Base-by-base conservation (phyloP, 2,329 filamentous ascomycete genomes). In the Aureobasidium sp. region DNA sequence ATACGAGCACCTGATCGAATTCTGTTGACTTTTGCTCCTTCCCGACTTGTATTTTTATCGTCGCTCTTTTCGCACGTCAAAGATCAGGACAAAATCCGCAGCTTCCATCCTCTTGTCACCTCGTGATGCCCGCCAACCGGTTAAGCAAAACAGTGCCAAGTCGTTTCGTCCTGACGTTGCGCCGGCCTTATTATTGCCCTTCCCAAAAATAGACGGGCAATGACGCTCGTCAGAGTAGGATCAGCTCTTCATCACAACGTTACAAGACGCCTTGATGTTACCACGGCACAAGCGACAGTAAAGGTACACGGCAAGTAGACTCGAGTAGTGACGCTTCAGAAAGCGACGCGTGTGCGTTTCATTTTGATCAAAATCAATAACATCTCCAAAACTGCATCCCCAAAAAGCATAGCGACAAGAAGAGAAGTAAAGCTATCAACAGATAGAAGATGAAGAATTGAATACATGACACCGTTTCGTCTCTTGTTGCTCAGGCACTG, bases 361-460 rank as follows among this genome's bases (percentile, higher is more conserved):
- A 39, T 21, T 39, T 49, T 49, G 34, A 30, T 21, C 24, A 39
- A 17, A 17, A 37, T 22, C 22, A 24, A 19, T n/a, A 49, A 30
- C n/a, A 21, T 22, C 30, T 39, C 25, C 37, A 41, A 51, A n/a
- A 40, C 27, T 10, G 8, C 48, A 34, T 41, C 48, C 24, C 21
- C 37, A 24, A 51, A 53, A 7, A 53, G 22, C 49, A 39, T 53
- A 47, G 24, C 39, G 8, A 39, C 51, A 53, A 39, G 51, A 53
- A 53, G 40, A 24, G 51, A 47, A 53, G 24, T 22, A 53, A 38
- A 44, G 24, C 51, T 53, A 47, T 53, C 51, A 11, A 47, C 51
- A 53, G 51, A 53, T 53, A 53, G 51, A 53, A 53, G n/a, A n/a
- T n/a, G n/a, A 40, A 32, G 34, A 47, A 45, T 37, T 29, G 32